Evolutionary conservation across 768 basidiomycete species (phyloP), one percentile per base, ranked within the genome.

Genomic region (Exidia glandulosa): DNA sequence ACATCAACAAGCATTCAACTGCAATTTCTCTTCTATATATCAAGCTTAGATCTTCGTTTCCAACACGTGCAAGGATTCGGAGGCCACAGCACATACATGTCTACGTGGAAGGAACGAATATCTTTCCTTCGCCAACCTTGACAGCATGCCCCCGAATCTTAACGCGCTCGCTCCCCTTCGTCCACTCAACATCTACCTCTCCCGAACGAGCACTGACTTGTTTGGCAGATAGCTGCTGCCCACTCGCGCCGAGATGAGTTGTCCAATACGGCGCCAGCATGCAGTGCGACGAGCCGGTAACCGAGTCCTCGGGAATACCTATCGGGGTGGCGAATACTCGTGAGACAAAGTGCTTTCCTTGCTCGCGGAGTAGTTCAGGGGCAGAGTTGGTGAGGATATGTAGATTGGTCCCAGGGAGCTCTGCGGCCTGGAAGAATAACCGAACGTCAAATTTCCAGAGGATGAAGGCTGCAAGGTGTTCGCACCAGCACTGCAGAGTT

Each of bases 181-280:
- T 66, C 69, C 73, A 79, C 2, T 69, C 60, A 25, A 82, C 63
- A 33, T 68, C 73, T 54, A 82, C 59, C 23, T 76, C 70, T 1
- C 81, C 82, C 10, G 79, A 79, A 47, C 82, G 69, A 2, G 66
- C 63, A 65, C 83, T 83, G 27, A 83, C 81, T 65, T 81, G 79
- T 61, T 67, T 79, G 2, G 79, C 78, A n/a, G 64, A 63, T 31
- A 79, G 71, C 58, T 75, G 70, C n/a, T n/a, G n/a, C 2, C 50
- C 64, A 4, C 63, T 55, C 25, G 76, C 67, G 0, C 12, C 50
- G 27, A 54, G 30, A 7, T 98, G 59, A 86, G 86, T 33, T 93
- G 93, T 66, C 76, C 70, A 73, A 61, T 70, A 73, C 2, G 67
- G 66, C 14, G 65, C 64, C 13, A 71, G 58, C 5, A 69, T 37